These are phyloP conservation scores for Spiraea crenata DNA, from an alignment of 331 rosid genomes.

Conservation along the genomic window DNA sequence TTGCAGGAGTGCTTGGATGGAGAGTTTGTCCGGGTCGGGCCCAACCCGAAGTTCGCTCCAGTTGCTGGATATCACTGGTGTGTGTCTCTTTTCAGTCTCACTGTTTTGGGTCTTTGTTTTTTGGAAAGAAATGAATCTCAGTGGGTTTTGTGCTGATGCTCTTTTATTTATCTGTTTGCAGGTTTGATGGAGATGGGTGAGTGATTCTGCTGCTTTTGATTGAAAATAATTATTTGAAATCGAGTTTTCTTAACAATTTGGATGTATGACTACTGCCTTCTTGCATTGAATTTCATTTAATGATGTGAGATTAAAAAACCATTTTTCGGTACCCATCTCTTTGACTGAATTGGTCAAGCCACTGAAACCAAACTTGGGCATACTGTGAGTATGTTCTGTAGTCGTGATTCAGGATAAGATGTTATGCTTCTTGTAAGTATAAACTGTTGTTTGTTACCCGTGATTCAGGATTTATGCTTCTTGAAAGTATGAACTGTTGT, in stretches of 20 bases:
- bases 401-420: too few species aligned
- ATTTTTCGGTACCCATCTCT: not conserved
- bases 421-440: not conserved
- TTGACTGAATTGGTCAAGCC: not conserved
- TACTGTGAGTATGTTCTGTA: too few species aligned
- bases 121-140: not conserved
- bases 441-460: too few species aligned
- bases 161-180: conserved; percentile 43
- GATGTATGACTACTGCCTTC: not conserved
- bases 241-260: not conserved
- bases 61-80: conserved; percentile 96
- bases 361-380: too few species aligned
- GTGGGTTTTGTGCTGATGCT: conserved; percentile 29
- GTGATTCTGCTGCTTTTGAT: conserved; percentile 33
- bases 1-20: conserved; percentile 87
- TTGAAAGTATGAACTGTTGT: not conserved
- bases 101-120: not conserved
- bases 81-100: conserved; percentile 3
- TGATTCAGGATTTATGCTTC: not conserved
- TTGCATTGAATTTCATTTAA: not conserved
- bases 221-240: conserved; percentile 16
- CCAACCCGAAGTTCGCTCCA: conserved; percentile 77
- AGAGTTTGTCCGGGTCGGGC: conserved; percentile 94
- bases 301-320: not conserved
- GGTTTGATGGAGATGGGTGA: conserved; percentile 99